Evolutionary conservation across 2,329 filamentous ascomycete species (phyloP), one percentile per base, ranked within the genome.

Genomic region (Bisporella sp.): DNA sequence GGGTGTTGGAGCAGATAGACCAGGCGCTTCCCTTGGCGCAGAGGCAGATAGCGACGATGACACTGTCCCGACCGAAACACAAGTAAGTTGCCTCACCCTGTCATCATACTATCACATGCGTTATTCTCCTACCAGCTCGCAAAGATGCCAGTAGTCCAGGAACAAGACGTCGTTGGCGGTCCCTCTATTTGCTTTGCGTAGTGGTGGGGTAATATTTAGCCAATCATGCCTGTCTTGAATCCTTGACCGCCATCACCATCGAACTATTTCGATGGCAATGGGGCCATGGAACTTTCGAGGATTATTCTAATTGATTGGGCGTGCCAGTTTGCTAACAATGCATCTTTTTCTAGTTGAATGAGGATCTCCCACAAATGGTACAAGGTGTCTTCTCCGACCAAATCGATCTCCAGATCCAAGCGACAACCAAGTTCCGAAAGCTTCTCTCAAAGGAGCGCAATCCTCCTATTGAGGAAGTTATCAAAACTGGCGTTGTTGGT

Each of bases 341-440:
- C 59, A 62, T 50, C 37, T 13, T 48, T 51, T 30, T 45, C 31
- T 67, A 99, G 93, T 79, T 99, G 69, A 95, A 93, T 69, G 91
- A 96, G 73, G 93, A 99, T 69, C 89, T 99, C 62, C 93, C 93
- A 63, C 85, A 93, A 74, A 99, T 99, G 93, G 93, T 97, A 56
- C 80, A 87, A 66, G 93, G 93, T 56, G 93, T 99, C 66, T 97
- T 99, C 75, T 99, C 93, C 58, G 92, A 99, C 59, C 90, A 97
- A 73, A 96, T 99, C 72, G 93, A 99, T 68, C 81, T 87, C 62
- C 93, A 99, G 73, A 99, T 99, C 63, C 85, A 92, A 73, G 90
- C 92, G 52, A 99, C 93, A 31, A 99, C 93, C 62, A 96, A 96
- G 72, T 99, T 99, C 79, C 81, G 93, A 69, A 99, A 99, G 79